phyloP scores from a whole-genome alignment of 176 grass and related monocot species.

The Otatea glauca region DNA sequence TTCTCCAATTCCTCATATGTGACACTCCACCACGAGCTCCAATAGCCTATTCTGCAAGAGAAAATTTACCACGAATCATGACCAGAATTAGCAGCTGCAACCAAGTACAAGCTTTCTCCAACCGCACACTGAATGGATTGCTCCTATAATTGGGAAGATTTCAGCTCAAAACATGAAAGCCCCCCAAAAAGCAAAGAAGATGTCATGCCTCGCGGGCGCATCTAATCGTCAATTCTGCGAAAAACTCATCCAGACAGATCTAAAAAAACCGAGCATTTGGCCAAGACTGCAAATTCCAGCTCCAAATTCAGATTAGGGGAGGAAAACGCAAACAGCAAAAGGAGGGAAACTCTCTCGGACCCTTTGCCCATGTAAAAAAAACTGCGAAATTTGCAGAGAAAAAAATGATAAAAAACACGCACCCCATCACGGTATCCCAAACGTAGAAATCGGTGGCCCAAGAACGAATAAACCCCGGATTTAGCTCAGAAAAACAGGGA shows the following conservation, averaged over 20 bases:
- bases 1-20: constrained; percentile 26
- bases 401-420: not conserved
- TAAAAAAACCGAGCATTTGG: not conserved
- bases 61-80: not conserved
- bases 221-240: not conserved
- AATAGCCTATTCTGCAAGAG: constrained; percentile 18
- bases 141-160: not conserved
- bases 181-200: not conserved
- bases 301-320: not conserved
- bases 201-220: not conserved
- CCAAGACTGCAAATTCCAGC: not conserved
- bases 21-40: not conserved
- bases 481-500: not conserved
- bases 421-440: not conserved
- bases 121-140: not conserved
- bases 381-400: not conserved
- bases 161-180: not conserved
- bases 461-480: not conserved
- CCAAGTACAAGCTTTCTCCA: not conserved
- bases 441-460: not conserved
- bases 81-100: not conserved
- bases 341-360: not conserved
- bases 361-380: not conserved
- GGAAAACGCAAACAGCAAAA: not conserved
- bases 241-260: constrained; percentile 10